A percentile compares a stretch with the other conserved stretches of the same genome.
Evolutionary conservation across 768 basidiomycete genomes (phyloP).

Genomic region (Chlorophyllum brunneum): DNA sequence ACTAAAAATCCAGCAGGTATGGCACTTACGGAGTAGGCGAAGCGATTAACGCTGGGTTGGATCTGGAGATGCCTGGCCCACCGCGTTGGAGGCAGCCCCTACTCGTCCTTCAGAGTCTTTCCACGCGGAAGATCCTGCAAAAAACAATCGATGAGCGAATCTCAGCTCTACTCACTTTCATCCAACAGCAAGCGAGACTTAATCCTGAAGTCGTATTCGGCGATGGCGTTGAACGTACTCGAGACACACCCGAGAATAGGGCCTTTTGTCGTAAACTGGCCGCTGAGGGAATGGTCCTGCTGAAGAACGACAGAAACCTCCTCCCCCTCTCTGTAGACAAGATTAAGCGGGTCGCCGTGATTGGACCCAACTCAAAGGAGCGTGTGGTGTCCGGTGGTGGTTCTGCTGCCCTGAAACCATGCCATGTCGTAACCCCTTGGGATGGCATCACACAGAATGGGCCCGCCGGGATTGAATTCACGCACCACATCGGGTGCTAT

Average conservation of each 20-base stretch:
- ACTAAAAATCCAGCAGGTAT: conserved; percentile 39
- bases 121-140: conserved; percentile 43
- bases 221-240: conserved; percentile 54
- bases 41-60: conserved; percentile 68
- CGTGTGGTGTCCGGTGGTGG: conserved; percentile 73
- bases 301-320: conserved; percentile 56
- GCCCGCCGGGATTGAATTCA: conserved; percentile 44
- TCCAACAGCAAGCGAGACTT: conserved; percentile 51
- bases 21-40: conserved; percentile 70
- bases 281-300: conserved; percentile 58
- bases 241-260: conserved; percentile 48
- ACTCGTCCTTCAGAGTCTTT: conserved; percentile 34
- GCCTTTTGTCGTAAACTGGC: conserved; percentile 54
- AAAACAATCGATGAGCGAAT: conserved; percentile 49
- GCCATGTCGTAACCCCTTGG: conserved; percentile 61
- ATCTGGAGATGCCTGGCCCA: conserved; percentile 76
- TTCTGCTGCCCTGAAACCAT: conserved; percentile 68
- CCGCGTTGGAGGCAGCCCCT: conserved; percentile 60
- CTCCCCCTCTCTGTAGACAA: conserved; percentile 44
- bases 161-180: conserved; percentile 45
- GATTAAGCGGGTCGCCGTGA: conserved; percentile 52
- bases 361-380: conserved; percentile 67
- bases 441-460: conserved; percentile 52
- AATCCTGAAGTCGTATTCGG: conserved; percentile 62
- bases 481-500: conserved; percentile 62